Base-by-base conservation (phyloP, 2,329 filamentous ascomycete genomes). In the Xylaria sp. region DNA sequence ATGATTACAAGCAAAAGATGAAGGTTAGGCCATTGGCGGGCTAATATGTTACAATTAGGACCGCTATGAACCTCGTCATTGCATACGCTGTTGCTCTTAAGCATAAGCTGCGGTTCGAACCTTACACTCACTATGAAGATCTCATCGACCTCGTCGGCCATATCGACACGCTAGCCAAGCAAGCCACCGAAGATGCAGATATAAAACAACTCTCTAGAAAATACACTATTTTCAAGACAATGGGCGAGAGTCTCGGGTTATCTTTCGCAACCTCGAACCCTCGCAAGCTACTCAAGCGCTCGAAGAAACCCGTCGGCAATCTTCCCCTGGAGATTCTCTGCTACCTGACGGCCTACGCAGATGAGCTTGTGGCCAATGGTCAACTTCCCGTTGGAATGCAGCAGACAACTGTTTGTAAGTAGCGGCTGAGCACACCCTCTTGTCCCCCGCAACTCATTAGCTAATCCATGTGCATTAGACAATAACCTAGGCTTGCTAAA, bases 101-200 rank as follows among this genome's bases (percentile, higher is more conserved):
- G 82, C 93, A 96, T 81, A 91, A 90, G 75, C 87, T 97, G 37
- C 92, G 93, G 37, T 95, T 95, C 78, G 93, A 97, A 78, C 93
- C 93, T 1, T 93, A 92, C 74, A 89, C 90, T 40, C 87, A 91
- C 62, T 95, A 96, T 78, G 86, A 90, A 1, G 93, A 96, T 75
- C 84, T 97, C 5, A 82, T 87, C 44, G 87, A 90, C 23, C 84
- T 94, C 16, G 86, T 94, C 35, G 86, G 86, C 18, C 90, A 94
- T 76, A 85, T 97, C 35, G 87, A 93, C 72, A 94, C 92, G 0
- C 93, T 93, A 75, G 92, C 93, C 69, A 89, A 83, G 66, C 78
- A 81, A 5, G 87, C 85, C 10, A 84, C 82, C 12, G 74, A 79
- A 0, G 79, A 82, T 13, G 78, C 87, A 58, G 78, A 87, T 53